These are phyloP conservation scores for Piromyces finnis DNA, from an alignment of 192 early-diverging fungal genomes.

Conservation along the genomic window DNA sequence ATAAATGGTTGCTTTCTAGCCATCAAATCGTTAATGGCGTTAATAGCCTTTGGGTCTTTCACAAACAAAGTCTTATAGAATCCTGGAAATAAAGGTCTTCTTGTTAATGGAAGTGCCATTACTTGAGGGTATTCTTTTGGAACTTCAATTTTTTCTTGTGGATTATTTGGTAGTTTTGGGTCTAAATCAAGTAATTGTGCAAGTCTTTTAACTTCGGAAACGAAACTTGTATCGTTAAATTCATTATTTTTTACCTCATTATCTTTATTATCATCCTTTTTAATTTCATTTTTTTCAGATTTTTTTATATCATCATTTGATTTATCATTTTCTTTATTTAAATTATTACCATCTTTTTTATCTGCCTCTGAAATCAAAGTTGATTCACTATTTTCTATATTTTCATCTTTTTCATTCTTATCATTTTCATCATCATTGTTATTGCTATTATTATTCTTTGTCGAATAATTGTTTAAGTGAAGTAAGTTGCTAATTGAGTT, in stretches of 20 bases:
- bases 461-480: neutral
- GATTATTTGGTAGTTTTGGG: neutral
- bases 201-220: neutral
- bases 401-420: neutral
- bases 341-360: neutral
- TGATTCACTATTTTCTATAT: neutral
- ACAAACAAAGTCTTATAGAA: constrained; percentile 97
- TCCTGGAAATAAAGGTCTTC: constrained; percentile 86
- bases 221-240: neutral
- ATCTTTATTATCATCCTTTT: neutral
- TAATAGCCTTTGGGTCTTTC: constrained; percentile 80
- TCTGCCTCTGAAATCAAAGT: neutral
- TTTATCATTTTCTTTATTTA: neutral
- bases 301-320: neutral
- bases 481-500: neutral
- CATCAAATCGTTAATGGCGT: constrained; percentile 77
- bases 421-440: neutral
- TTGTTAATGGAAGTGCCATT: constrained; percentile 78
- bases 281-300: neutral
- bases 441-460: neutral
- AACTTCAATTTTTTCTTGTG: constrained; percentile 10
- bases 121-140: constrained; percentile 88
- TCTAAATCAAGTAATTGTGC: neutral
- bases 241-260: neutral
- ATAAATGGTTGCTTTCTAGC: constrained; percentile 92